phyloP scores from a whole-genome alignment of 768 basidiomycete species.

The Mycena epipterygia region DNA sequence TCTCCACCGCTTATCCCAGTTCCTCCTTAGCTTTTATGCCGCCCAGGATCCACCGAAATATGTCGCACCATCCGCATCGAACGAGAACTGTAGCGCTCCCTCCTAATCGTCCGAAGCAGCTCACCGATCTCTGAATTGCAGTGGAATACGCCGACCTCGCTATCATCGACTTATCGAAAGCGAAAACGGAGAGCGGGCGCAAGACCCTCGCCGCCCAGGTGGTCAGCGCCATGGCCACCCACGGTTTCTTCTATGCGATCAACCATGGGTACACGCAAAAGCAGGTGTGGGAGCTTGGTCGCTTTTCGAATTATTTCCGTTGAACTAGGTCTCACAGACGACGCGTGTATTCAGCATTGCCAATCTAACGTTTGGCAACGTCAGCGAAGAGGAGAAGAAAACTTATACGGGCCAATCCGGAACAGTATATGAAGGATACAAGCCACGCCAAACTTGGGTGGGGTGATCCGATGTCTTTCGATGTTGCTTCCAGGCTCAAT shows the following conservation, averaged over 20 bases:
- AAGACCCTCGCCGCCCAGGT: slow-evolving; percentile 46
- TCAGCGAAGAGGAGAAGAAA: slow-evolving; percentile 58
- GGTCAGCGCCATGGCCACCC: slow-evolving; percentile 47
- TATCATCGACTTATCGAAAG: slow-evolving; percentile 53
- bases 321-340: slow-evolving; percentile 53
- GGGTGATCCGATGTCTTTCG: too few species aligned
- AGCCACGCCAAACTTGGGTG: slow-evolving; percentile 65
- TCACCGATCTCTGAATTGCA: slow-evolving; percentile 25
- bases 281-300: slow-evolving; percentile 45
- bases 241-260: slow-evolving; percentile 63
- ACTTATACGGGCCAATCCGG: slow-evolving; percentile 54
- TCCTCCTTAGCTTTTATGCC: not conserved
- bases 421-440: slow-evolving; percentile 68
- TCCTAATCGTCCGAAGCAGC: not conserved
- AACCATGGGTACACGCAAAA: slow-evolving; percentile 62
- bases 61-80: slow-evolving; percentile 19
- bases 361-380: slow-evolving; percentile 56
- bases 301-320: not conserved
- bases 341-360: slow-evolving; percentile 64
- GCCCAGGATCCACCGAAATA: slow-evolving; percentile 15
- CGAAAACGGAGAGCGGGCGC: slow-evolving; percentile 44
- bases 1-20: slow-evolving; percentile 1
- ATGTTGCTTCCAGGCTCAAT: too few species aligned
- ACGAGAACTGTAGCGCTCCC: slow-evolving; percentile 6
- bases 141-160: slow-evolving; percentile 59